Evolutionary conservation across 73 alveolate species (phyloP), one percentile per base, ranked within the genome.

Genomic region (Blepharisma stoltei): DNA sequence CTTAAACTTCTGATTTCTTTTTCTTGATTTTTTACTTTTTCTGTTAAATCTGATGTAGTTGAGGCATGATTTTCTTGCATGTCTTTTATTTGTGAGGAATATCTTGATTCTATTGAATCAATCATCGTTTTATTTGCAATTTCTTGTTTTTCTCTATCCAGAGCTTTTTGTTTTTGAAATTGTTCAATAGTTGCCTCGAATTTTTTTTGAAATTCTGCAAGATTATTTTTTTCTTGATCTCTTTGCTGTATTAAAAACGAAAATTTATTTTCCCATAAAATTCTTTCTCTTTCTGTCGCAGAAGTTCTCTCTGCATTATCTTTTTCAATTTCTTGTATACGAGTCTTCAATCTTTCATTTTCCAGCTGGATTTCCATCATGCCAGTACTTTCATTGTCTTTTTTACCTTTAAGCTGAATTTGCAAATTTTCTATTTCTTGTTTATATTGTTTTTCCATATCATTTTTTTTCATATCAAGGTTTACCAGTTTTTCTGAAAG

Each of bases 141-240:
- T 71, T 92, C 97, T 38, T 68, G 78, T 37, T 90, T 87, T 49
- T 93, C 97, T 54, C 88, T 92, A 54, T 95, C 98, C 6, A 78
- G 55, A 79, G 76, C 71, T 78, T 87, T 81, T 71, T 90, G 83
- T 77, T 90, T 94, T 70, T 89, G 86, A 55, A 95, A 77, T 46
- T 93, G 89, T 78, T 93, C 96, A n/a, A 95, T 76, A 77, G 96
- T 90, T 82, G 81, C 75, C 67, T 93, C 97, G 76, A 95, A 95
- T 79, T 92, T 95, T 76, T 81, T 83, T 53, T 83, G 77, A 11
- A 97, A 93, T 66, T 93, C 97, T 18, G 81, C 68, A 20, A 88
- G 78, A 82, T 95, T 98, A 55, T 83, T 78, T 84, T 94, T 95
- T 21, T 95, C 95, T 43, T 69, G 65, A 18, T 69, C 79, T 6